phyloP scores from a whole-genome alignment of 208 protist species.

The Leishmania guyanensis region DNA sequence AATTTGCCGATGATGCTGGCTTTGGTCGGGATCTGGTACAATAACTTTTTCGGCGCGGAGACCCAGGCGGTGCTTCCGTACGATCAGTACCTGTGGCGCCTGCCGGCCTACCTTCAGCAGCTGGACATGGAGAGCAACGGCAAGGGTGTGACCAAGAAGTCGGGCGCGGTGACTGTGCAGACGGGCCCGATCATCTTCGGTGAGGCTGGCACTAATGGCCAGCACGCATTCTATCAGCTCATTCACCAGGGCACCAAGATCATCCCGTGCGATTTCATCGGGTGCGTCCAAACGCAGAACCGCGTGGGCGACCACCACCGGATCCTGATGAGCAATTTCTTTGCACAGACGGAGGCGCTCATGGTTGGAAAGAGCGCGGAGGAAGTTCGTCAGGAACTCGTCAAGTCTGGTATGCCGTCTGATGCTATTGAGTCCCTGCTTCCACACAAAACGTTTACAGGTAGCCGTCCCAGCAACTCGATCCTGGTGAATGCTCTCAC shows the following conservation, averaged over 20 bases:
- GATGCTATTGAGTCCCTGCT: conserved; percentile 68
- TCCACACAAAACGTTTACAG: conserved; percentile 91
- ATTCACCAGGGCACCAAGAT: conserved; percentile 97
- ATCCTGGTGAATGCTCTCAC: conserved; percentile 96
- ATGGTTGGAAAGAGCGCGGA: conserved; percentile 94
- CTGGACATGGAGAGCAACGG: conserved; percentile 98
- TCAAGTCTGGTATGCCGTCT: conserved; percentile 45
- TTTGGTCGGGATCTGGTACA: conserved; percentile 96
- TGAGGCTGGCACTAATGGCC: conserved; percentile 94
- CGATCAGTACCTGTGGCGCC: conserved; percentile 97
- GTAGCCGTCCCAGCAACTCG: conserved; percentile 95
- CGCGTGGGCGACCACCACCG: conserved; percentile 94
- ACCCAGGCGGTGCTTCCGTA: conserved; percentile 97
- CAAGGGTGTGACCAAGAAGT: conserved; percentile 88
- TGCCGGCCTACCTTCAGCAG: conserved; percentile 98
- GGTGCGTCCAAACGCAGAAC: conserved; percentile 92
- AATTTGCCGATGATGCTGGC: conserved; percentile 96
- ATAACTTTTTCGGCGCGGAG: conserved; percentile 96
- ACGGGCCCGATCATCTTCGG: conserved; percentile 97
- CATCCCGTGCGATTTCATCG: conserved; percentile 97
- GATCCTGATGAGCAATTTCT: conserved; percentile 96
- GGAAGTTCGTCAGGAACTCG: conserved; percentile 83
- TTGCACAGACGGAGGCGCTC: conserved; percentile 98
- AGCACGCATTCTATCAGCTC: conserved; percentile 98
- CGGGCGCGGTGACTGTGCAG: conserved; percentile 51